Base-by-base conservation (phyloP, 192 early-diverging fungal species). In the Linnemannia schmuckeri region DNA sequence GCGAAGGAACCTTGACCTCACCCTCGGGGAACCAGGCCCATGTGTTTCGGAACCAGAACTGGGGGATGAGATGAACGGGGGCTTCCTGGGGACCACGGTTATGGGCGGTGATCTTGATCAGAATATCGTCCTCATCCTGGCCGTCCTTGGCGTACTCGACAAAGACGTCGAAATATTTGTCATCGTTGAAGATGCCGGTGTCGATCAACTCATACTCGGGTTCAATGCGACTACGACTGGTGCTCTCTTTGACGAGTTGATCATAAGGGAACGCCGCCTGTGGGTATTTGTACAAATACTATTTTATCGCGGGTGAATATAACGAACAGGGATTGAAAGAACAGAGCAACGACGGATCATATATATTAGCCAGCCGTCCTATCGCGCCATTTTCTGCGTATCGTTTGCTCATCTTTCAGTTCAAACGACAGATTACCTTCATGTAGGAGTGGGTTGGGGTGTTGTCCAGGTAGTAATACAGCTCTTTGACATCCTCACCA, bases 131-230 rank as follows among this genome's bases (percentile, higher is more conserved):
- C 24, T 61, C 72, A 10, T 87, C 85, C 52, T 81, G 24, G 20
- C 66, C 79, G 40, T 87, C 79, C 63, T 87, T 87, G 44, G 85
- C 85, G 42, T 81, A 87, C 33, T 87, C 85, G 66, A 81, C 76
- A 81, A 81, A 87, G 72, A 87, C 85, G 40, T 87, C 85, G 78
- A 87, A 87, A 68, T 87, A 87, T n/a, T 87, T 87, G 80, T 87
- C 63, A 9, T 87, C 74, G 33, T 78, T 63, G 69, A 87, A 87
- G 20, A 87, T 35, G 4, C 85, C 85, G 4, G 85, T 87, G 63
- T 87, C 85, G 30, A 87, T 30, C 24, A 87, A 54, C 30, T 87
- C 85, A 24, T 75, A 87, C 76, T 87, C 85, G 38, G 76, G 72
- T 4, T 87, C 61, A 1, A 44, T 57, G 1, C 79, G 70, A 33